phyloP scores from a whole-genome alignment of 805 yeast species.

The Debaryomyces castellii region DNA sequence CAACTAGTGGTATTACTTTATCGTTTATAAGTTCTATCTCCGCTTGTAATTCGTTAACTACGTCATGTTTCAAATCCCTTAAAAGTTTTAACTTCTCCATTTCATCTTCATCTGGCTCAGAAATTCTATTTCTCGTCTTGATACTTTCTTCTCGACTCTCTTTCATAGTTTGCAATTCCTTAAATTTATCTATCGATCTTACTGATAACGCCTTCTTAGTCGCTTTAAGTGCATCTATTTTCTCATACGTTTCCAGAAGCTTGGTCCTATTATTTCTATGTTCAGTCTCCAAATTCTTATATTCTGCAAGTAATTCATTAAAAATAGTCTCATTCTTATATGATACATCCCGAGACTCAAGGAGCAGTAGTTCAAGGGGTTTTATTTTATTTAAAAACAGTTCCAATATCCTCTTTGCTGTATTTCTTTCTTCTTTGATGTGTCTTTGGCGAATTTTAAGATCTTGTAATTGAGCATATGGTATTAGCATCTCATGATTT shows the following conservation, averaged over 20 bases:
- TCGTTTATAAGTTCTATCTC: constrained; percentile 22
- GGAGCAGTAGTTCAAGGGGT: constrained; percentile 20
- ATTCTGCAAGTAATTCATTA: constrained; percentile 1
- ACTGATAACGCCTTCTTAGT: constrained; percentile 9
- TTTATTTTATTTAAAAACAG: constrained; percentile 19
- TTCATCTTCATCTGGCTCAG: constrained; percentile 29
- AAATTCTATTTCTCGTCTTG: constrained; percentile 18
- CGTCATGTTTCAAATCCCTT: constrained; percentile 19
- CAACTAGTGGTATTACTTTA: constrained; percentile 12
- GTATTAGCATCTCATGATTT: constrained; percentile 38
- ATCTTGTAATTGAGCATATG: constrained; percentile 41
- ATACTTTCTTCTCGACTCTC: constrained; percentile 12
- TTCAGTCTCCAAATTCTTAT: constrained; percentile 7
- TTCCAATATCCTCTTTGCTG: constrained; percentile 31
- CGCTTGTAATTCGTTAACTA: constrained; percentile 13
- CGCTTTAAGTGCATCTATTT: constrained; percentile 7
- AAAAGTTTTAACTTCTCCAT: constrained; percentile 18
- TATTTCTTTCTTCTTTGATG: constrained; percentile 33
- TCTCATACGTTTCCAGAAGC: constrained; percentile 2
- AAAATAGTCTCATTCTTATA: constrained; percentile 8
- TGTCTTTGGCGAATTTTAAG: constrained; percentile 30
- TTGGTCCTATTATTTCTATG: constrained; percentile 1
- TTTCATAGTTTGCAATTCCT: constrained; percentile 10
- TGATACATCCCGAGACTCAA: constrained; percentile 5
- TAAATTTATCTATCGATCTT: constrained; percentile 20